Percentiles rank a stretch among this genome's conserved stretches.
phyloP scores from a whole-genome alignment of 352 stramenopile species.

The Phytopythium mirpurense region DNA sequence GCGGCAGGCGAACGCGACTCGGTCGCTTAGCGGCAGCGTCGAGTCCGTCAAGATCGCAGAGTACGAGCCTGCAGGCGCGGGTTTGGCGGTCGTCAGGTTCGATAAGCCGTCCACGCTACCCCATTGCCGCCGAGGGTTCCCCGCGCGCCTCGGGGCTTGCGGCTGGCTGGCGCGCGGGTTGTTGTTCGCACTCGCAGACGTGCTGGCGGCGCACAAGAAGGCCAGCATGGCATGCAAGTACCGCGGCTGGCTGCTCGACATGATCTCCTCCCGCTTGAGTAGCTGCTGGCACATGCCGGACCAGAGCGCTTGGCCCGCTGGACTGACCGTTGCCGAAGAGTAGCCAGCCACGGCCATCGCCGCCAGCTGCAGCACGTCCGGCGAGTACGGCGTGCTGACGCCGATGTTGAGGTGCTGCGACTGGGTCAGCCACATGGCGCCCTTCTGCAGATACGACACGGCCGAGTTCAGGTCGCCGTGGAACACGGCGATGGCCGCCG shows the following conservation, averaged over 20 bases:
- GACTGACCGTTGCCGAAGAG: slow-evolving; percentile 40
- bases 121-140: slow-evolving; percentile 42
- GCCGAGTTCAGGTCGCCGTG: slow-evolving; percentile 72
- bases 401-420: slow-evolving; percentile 40
- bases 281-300: slow-evolving; percentile 74
- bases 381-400: slow-evolving; percentile 32
- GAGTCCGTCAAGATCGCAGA: slow-evolving; percentile 82
- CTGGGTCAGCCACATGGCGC: slow-evolving; percentile 57
- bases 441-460: slow-evolving; percentile 66
- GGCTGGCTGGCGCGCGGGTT: slow-evolving; percentile 17
- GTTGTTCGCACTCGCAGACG: slow-evolving; percentile 23
- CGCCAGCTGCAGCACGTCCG: slow-evolving; percentile 84
- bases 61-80: slow-evolving; percentile 40
- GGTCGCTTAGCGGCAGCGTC: slow-evolving; percentile 84
- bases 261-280: slow-evolving; percentile 69
- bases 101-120: slow-evolving; percentile 57
- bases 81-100: slow-evolving; percentile 22
- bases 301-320: slow-evolving; percentile 56
- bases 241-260: slow-evolving; percentile 46
- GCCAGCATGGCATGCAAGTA: slow-evolving; percentile 82
- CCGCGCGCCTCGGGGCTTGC: slow-evolving; percentile 20
- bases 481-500: slow-evolving; percentile 75
- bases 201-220: slow-evolving; percentile 56
- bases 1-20: slow-evolving; percentile 89
- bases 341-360: slow-evolving; percentile 86